These are phyloP conservation scores for Chlamydomonas sp. DNA, from an alignment of 139 green algal genomes.

Conservation along the genomic window DNA sequence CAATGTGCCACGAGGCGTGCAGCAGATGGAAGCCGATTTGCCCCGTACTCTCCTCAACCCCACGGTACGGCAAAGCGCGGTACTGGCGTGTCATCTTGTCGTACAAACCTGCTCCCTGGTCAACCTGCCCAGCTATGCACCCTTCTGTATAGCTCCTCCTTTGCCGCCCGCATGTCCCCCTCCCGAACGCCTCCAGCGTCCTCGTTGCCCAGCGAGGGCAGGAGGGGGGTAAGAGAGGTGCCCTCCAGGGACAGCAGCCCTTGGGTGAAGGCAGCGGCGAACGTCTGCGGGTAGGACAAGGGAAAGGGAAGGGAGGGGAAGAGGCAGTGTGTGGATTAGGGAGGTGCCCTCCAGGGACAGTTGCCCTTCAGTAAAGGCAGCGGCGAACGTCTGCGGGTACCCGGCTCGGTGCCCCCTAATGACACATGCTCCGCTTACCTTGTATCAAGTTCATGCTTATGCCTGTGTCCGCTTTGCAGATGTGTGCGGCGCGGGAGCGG, in stretches of 20 bases:
- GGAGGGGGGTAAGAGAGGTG: slow-evolving; percentile 84
- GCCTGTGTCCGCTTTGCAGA: no score
- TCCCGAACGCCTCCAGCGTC: slow-evolving; percentile 94
- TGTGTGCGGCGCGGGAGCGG: no score
- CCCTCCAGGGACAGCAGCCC: slow-evolving; percentile 95
- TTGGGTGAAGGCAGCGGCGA: slow-evolving; percentile 88
- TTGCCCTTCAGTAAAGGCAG: slow-evolving; percentile 89
- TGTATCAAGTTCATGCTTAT: no score
- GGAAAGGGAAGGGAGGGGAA: background rate
- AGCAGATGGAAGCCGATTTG: no score
- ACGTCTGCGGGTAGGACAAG: slow-evolving; percentile 50
- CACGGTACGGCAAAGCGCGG: no score
- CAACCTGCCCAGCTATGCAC: background rate
- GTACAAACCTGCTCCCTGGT: no score
- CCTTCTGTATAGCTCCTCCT: slow-evolving; percentile 76
- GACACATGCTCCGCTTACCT: no score
- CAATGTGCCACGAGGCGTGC: background rate
- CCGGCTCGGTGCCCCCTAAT: no score
- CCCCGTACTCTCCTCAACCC: no score
- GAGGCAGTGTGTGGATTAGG: background rate
- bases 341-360: background rate
- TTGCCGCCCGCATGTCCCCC: slow-evolving; percentile 85
- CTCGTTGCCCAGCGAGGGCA: slow-evolving; percentile 81
- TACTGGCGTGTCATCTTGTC: no score
- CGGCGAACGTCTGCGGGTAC: slow-evolving; percentile 67